phyloP scores from a whole-genome alignment of 495 filamentous ascomycete genomes.

The Hypoxylon cercidicola region DNA sequence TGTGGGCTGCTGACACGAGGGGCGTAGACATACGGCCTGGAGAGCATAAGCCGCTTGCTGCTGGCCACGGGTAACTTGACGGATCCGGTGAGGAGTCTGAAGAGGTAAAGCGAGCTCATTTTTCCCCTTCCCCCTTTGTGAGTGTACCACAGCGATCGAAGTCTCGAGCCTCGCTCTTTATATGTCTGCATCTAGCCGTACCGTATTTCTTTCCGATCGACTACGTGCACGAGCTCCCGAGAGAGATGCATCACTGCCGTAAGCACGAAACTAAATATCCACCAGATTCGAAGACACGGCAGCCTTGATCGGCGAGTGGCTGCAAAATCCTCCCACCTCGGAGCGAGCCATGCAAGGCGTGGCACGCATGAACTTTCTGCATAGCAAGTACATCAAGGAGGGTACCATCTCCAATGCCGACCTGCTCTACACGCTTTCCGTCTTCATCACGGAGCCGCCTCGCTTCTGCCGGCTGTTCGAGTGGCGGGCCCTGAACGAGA shows the following conservation, averaged over 20 bases:
- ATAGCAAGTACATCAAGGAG: conserved; percentile 65
- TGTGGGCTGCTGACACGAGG: neutral
- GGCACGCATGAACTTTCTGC: conserved; percentile 74
- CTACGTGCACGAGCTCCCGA: neutral
- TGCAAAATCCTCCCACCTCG: conserved; percentile 56
- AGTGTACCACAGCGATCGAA: too few relatives aligned
- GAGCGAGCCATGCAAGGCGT: conserved; percentile 62
- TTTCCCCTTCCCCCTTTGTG: too few relatives aligned
- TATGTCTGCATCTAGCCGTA: neutral
- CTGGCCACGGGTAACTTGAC: conserved; percentile 69
- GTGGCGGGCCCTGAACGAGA: conserved; percentile 68
- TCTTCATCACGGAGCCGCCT: conserved; percentile 69
- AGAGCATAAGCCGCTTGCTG: conserved; percentile 67
- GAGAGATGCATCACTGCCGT: too few relatives aligned
- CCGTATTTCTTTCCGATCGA: neutral
- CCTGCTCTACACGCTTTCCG: conserved; percentile 72
- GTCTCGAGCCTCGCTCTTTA: too few relatives aligned
- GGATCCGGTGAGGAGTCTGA: conserved; percentile 60
- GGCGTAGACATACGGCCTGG: conserved; percentile 71
- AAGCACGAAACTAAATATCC: neutral
- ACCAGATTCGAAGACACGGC: conserved; percentile 69
- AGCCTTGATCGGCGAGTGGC: conserved; percentile 64
- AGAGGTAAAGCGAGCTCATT: too few relatives aligned
- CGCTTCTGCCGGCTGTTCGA: conserved; percentile 69
- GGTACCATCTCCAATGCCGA: conserved; percentile 72